These are phyloP conservation scores for Tricholoma sp. DNA, from an alignment of 768 basidiomycete species.

Conservation along the genomic window DNA sequence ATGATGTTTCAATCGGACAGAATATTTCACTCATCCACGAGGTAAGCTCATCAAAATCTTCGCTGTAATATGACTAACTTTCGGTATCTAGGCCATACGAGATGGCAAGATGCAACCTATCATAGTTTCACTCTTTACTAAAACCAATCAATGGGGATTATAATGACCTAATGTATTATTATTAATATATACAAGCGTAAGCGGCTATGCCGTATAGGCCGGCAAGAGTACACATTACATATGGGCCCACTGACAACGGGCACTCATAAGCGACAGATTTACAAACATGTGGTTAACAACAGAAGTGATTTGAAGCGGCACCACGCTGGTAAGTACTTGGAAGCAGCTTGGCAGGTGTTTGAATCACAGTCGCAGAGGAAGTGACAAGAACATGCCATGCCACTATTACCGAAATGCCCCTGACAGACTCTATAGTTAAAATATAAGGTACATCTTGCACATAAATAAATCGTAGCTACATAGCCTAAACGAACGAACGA, in stretches of 20 bases:
- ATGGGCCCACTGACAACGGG: no score
- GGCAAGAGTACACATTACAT: background rate
- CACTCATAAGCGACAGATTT: no score
- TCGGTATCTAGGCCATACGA: conserved; percentile 19
- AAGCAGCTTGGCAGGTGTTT: no score
- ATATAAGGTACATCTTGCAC: background rate
- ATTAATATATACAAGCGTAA: background rate
- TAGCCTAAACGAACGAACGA: background rate
- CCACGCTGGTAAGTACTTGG: no score
- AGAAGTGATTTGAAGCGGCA: no score
- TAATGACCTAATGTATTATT: background rate
- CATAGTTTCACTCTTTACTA: conserved; percentile 49
- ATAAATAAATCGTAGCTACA: conserved; percentile 1
- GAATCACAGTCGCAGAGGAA: no score
- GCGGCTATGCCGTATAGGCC: background rate
- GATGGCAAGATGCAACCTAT: conserved; percentile 62
- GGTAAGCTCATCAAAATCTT: conserved; percentile 24
- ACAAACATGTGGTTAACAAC: no score
- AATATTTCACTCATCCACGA: conserved; percentile 74
- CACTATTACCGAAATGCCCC: no score
- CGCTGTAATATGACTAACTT: background rate
- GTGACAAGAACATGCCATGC: no score
- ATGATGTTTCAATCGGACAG: conserved; percentile 61
- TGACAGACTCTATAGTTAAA: background rate
- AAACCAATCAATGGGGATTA: conserved; percentile 2